Evolutionary conservation across 75 land plant genomes (phyloP), one percentile per base, ranked within the genome.

Genomic region (Sequoiadendron giganteum): DNA sequence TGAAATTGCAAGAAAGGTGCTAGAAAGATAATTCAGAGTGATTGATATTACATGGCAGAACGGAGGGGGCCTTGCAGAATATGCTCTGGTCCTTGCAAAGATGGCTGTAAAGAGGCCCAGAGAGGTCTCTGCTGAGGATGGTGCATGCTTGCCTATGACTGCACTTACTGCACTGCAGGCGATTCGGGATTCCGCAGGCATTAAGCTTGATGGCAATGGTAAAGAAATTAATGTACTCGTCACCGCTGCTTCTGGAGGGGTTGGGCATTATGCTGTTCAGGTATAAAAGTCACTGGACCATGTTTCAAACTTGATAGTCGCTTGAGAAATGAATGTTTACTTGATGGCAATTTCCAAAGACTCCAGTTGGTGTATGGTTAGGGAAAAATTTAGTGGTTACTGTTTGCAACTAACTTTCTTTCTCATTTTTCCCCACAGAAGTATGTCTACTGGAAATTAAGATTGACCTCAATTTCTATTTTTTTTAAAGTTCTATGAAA

Each of bases 241-340:
- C 75, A 91, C 93, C 6, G 93, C 89, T 70, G 93, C 93, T 34
- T 93, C 93, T 21, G 93, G 93, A 43, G 93, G 93, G 83, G 93
- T 93, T 73, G 93, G 93, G 40, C 87, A 75, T 21, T 91, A 88
- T 78, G 93, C 87, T n/a, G 93, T 93, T 25, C 93, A 93, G 92
- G 93, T 92, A 70, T 10, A 14, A 34, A 40, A 42, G 48, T 38
- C 40, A n/a, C 81, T n/a, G 43, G 39, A 78, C 25, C 38, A 16
- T 78, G 43, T 39, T 39, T 78, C 81, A 78, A 78, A 77, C 39
- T 78, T 39, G 43, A 39, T 65, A 65, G 70, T 65, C 5, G 7
- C 5, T 65, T 65, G 6, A 21, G 70, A 65, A 18, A 65, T 18
- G 70, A 19, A 65, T 65, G 28, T 65, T 25, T 65, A 5, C 7